Base-by-base conservation (phyloP, 2,329 filamentous ascomycete genomes). In the Harringtonia aguacate region DNA sequence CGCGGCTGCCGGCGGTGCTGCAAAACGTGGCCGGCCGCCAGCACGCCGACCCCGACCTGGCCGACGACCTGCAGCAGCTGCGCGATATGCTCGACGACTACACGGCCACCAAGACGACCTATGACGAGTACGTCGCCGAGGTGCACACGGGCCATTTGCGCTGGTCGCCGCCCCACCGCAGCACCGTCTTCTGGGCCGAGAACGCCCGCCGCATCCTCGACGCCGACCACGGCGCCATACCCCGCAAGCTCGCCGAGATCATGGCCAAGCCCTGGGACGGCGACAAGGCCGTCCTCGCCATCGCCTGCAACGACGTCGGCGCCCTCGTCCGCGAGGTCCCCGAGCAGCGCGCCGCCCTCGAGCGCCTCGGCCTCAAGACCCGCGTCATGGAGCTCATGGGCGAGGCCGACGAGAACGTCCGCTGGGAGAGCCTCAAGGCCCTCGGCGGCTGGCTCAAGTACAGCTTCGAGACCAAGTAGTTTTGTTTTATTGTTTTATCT, bases 331-430 rank as follows among this genome's bases (percentile, higher is more conserved):
- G 86, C 63, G 86, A 94, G 62, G 84, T 90, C 44, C 88, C 89
- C 0, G 88, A 94, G 67, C 85, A 82, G 67, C 72, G 89, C 56
- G 69, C 73, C 46, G 77, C 84, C 60, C 71, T 95, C 54, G 89
- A 95, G 68, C 88, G 81, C 66, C 63, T 88, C 36, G 87, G 87
- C 0, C 64, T 95, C 50, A 95, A 95, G 75, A 77, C 77, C 17
- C 75, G 86, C 52, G 82, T 95, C 48, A 94, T 95, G 88, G 85
- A 88, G 66, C 70, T 95, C 57, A 95, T 95, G 89, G 81, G 79
- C 56, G 86, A 94, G 58, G 73, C 79, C 46, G 87, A 95, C 56
- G 88, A 95, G 68, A 81, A 79, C 47, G 86, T 95, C 38, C 74
- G 89, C 58, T 95, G 88, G 87, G 89, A 95, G 70, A 92, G 86